Conservation (phyloP, 2,329 filamentous ascomycete species). For the Verticillium zaregamsianum region DNA sequence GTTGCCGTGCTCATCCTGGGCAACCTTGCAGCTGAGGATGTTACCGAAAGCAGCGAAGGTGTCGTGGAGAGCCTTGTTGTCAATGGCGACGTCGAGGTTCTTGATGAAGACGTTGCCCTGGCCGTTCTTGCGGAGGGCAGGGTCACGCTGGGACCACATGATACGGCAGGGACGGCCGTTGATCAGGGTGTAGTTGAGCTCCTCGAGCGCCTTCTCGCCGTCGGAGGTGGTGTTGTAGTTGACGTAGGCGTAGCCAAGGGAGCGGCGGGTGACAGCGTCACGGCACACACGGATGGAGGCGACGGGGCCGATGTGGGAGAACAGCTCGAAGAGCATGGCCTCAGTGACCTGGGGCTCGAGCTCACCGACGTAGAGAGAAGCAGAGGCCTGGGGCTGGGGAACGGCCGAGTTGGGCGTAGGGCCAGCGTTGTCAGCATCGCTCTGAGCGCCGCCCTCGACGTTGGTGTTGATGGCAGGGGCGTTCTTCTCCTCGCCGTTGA, state of each 20-base stretch:
- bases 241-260: slow-evolving; percentile 98
- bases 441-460: slow-evolving; percentile 48
- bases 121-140: slow-evolving; percentile 96
- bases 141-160: slow-evolving; percentile 99
- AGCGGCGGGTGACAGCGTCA: slow-evolving; percentile 96
- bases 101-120: slow-evolving; percentile 99
- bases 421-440: slow-evolving; percentile 59
- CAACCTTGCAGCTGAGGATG: slow-evolving; percentile 99
- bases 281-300: slow-evolving; percentile 99
- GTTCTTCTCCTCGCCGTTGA: slow-evolving; percentile 64
- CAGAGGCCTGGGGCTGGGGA: slow-evolving; percentile 83
- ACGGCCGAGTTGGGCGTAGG: slow-evolving; percentile 71
- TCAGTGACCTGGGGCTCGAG: slow-evolving; percentile 97
- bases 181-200: slow-evolving; percentile 99
- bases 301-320: slow-evolving; percentile 98
- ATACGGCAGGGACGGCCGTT: slow-evolving; percentile 99
- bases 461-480: slow-evolving; percentile 69
- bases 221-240: slow-evolving; percentile 99
- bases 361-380: slow-evolving; percentile 98
- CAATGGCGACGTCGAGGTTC: slow-evolving; percentile 96
- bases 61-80: slow-evolving; percentile 99
- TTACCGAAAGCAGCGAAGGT: slow-evolving; percentile 98
- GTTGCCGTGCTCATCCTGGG: slow-evolving; percentile 92
- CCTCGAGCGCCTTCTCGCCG: slow-evolving; percentile 96
- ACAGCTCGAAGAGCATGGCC: slow-evolving; percentile 99